Evolutionary conservation across 2,329 filamentous ascomycete species (phyloP).

Genomic region (Penicillium sp.): DNA sequence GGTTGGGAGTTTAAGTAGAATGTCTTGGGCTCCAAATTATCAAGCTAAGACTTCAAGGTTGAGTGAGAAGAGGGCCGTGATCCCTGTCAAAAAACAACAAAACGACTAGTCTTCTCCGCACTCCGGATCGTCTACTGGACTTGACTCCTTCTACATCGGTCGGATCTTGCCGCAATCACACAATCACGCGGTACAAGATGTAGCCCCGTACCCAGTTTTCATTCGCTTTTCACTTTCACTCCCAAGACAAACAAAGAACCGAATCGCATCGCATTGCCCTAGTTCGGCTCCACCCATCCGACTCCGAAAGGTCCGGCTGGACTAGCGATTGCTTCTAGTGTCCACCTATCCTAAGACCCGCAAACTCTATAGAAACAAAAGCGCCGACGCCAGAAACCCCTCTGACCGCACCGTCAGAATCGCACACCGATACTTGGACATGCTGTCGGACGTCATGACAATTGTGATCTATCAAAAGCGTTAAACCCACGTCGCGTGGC

Average conservation of each 20-base stretch:
- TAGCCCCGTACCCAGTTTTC: not conserved
- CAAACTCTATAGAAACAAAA: not conserved
- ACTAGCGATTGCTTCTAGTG: too few species aligned
- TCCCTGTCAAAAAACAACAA: not conserved
- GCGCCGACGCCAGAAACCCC: not conserved
- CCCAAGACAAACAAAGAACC: not conserved
- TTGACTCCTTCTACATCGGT: not conserved
- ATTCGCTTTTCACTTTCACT: not conserved
- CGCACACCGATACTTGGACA: conserved; percentile 1
- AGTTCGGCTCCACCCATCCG: conserved; percentile 32
- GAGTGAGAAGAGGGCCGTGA: not conserved
- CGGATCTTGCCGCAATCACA: not conserved
- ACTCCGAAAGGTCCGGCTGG: conserved; percentile 8
- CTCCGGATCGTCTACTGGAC: conserved; percentile 4
- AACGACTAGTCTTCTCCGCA: conserved; percentile 11
- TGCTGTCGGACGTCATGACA: not conserved
- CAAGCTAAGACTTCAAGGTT: not conserved
- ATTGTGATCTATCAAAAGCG: conserved; percentile 17
- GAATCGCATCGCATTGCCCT: not conserved
- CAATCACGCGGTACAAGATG: not conserved
- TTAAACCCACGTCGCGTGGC: conserved; percentile 17
- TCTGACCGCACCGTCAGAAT: not conserved
- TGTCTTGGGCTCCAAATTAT: not conserved
- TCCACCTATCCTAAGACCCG: too few species aligned
- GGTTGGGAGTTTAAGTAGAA: conserved; percentile 6